phyloP scores from a whole-genome alignment of 805 yeast species.

The Grigorovia transvaalensis region DNA sequence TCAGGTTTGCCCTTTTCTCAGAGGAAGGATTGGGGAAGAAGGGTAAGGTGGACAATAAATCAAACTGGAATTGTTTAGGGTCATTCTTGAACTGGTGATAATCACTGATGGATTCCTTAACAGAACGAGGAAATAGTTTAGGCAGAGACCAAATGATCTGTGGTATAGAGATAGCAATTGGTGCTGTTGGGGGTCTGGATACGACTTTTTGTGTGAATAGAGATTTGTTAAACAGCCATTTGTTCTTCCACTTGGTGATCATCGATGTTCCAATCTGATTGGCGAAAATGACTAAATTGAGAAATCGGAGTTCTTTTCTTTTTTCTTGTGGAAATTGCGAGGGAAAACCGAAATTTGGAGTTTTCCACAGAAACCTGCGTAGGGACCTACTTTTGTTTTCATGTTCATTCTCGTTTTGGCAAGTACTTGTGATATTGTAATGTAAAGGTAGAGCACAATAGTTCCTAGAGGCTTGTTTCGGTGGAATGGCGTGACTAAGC shows the following conservation, averaged over 20 bases:
- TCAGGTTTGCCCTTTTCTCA: neutral
- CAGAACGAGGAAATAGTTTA: neutral
- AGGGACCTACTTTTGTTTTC: too few species aligned
- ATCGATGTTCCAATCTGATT: neutral
- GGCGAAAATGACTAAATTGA: neutral
- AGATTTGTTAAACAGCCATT: neutral
- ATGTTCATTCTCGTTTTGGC: too few species aligned
- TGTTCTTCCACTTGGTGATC: neutral
- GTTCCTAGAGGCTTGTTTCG: too few species aligned
- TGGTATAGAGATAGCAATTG: neutral
- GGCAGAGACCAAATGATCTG: neutral
- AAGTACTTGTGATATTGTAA: too few species aligned
- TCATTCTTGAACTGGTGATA: neutral
- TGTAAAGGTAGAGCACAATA: too few species aligned
- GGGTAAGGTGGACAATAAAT: conserved; percentile 1
- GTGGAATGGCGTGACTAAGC: too few species aligned
- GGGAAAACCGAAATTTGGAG: too few species aligned
- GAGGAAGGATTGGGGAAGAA: neutral
- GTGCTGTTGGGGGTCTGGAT: neutral
- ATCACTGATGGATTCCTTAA: neutral
- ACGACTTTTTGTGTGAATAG: neutral
- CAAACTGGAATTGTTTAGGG: neutral
- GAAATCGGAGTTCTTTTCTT: neutral
- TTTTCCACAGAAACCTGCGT: too few species aligned
- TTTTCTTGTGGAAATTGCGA: neutral